Percentiles rank a stretch among this genome's conserved stretches.
These are phyloP conservation scores for Pistacia atlantica DNA, from an alignment of 345 rosid species.

Conservation along the genomic window DNA sequence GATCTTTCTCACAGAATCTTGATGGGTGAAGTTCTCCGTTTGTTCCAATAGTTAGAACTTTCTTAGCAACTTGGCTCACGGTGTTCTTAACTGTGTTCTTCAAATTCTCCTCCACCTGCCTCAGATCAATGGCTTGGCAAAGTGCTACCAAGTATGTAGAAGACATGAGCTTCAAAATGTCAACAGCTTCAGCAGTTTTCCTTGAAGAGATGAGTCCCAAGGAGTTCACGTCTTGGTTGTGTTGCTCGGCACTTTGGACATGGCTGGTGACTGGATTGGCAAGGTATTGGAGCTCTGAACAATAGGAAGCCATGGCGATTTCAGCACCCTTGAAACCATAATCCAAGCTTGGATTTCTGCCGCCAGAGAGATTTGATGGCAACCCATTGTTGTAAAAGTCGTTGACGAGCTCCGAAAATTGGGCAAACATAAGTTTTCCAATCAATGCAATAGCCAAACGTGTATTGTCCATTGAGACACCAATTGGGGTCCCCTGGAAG, in stretches of 20 bases:
- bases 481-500: conserved; percentile 65
- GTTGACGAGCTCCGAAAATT: conserved; percentile 66
- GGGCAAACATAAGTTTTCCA: conserved; percentile 56
- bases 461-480: conserved; percentile 57
- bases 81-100: too few species aligned
- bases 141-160: too few species aligned
- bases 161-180: too few species aligned
- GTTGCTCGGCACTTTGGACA: conserved; percentile 61
- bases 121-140: too few species aligned
- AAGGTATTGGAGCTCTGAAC: conserved; percentile 51
- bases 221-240: conserved; percentile 64
- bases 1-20: too few species aligned
- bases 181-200: too few species aligned
- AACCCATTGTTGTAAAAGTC: conserved; percentile 81
- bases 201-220: conserved; percentile 53
- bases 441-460: conserved; percentile 47
- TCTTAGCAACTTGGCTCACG: too few species aligned
- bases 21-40: too few species aligned
- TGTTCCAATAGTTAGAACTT: too few species aligned
- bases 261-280: conserved; percentile 61
- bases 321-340: conserved; percentile 82
- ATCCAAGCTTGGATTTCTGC: conserved; percentile 66
- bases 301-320: conserved; percentile 69
- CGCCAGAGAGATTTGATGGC: conserved; percentile 65
- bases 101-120: too few species aligned